Evolutionary conservation across 139 green algal species (phyloP).

Genomic region (Picochlorum sp.): DNA sequence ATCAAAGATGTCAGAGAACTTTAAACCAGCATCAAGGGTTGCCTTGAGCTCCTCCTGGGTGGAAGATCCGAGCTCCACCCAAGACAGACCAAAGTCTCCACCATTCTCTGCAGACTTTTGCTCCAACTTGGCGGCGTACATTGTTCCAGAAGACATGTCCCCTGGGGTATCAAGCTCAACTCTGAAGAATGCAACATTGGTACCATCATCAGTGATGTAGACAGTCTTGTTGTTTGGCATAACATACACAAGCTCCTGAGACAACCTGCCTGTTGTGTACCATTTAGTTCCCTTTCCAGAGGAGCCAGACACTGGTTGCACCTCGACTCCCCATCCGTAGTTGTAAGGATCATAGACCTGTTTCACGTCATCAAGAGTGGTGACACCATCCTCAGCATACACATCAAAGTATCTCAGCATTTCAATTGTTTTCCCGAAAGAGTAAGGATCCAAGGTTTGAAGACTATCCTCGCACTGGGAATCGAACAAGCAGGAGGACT

Average conservation of each 20-base stretch:
- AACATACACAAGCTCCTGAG: constrained; percentile 25
- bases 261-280: constrained; percentile 24
- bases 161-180: constrained; percentile 7
- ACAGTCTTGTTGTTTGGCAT: constrained; percentile 38
- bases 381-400: constrained; percentile 8
- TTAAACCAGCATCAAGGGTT: neutral
- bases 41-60: constrained; percentile 13
- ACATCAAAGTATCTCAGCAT: constrained; percentile 18
- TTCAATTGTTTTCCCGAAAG: neutral
- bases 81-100: constrained; percentile 18
- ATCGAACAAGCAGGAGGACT: constrained; percentile 3
- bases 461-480: constrained; percentile 1
- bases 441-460: neutral
- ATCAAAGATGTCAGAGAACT: constrained; percentile 44
- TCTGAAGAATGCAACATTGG: constrained; percentile 22
- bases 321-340: constrained; percentile 18
- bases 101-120: constrained; percentile 9
- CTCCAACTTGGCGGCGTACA: constrained; percentile 11
- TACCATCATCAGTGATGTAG: constrained; percentile 39
- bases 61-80: constrained; percentile 24
- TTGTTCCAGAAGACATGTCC: constrained; percentile 23
- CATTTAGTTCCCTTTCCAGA: constrained; percentile 11
- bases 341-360: constrained; percentile 21
- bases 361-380: constrained; percentile 2
- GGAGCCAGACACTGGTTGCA: neutral